These are phyloP conservation scores for Taphrina betulina DNA, from an alignment of 1,139 yeast genomes.

Conservation along the genomic window DNA sequence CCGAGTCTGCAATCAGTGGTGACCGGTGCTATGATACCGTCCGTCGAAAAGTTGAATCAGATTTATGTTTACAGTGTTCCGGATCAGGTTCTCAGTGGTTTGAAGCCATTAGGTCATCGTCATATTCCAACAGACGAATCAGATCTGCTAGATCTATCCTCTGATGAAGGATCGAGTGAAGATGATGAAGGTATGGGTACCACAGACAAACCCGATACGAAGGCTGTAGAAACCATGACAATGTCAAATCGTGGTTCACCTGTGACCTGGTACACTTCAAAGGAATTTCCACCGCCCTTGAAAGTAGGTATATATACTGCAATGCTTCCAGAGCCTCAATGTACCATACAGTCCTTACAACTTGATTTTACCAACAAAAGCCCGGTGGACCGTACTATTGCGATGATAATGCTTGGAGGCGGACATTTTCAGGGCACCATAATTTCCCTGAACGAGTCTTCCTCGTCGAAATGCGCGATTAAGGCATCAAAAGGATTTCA, in stretches of 20 bases:
- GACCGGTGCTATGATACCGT: too few species aligned
- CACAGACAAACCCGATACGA: background rate
- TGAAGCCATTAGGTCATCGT: too few species aligned
- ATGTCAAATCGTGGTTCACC: slow-evolving; percentile 16
- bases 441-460: slow-evolving; percentile 48
- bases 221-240: background rate
- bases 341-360: slow-evolving; percentile 10
- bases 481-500: slow-evolving; percentile 86
- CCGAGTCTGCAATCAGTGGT: too few species aligned
- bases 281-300: background rate
- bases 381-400: slow-evolving; percentile 42
- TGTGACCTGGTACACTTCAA: slow-evolving; percentile 18
- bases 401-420: slow-evolving; percentile 91
- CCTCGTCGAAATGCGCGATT: slow-evolving; percentile 16
- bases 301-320: slow-evolving; percentile 18
- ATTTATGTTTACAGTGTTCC: slow-evolving; percentile 1
- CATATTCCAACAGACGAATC: too few species aligned
- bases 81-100: background rate
- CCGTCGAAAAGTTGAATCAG: too few species aligned
- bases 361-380: background rate
- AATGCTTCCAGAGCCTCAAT: slow-evolving; percentile 10
- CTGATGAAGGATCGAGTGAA: too few species aligned
- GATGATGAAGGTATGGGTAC: too few species aligned
- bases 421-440: slow-evolving; percentile 98
- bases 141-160: too few species aligned